Percentiles rank a stretch among this genome's conserved stretches.
Conservation (phyloP, 352 stramenopile genomes). For the Globisporangium irregulare region DNA sequence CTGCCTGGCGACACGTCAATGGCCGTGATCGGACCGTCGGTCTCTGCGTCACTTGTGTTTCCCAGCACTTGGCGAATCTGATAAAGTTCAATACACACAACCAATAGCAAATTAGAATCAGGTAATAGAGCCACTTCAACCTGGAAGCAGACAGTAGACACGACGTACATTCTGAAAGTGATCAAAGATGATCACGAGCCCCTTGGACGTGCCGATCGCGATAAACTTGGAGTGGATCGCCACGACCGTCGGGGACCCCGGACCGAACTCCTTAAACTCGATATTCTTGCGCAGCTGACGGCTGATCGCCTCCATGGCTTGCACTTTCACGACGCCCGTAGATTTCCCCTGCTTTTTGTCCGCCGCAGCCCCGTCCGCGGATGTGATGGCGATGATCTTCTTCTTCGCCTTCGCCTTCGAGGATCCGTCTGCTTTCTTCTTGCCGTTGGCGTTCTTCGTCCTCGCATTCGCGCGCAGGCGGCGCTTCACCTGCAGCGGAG, state of each 20-base stretch:
- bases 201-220: constrained; percentile 93
- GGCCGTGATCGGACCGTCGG: constrained; percentile 78
- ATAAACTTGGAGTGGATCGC: constrained; percentile 97
- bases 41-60: constrained; percentile 73
- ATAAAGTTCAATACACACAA: constrained; percentile 1
- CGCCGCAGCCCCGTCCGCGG: constrained; percentile 24
- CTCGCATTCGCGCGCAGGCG: constrained; percentile 60
- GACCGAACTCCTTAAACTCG: constrained; percentile 89
- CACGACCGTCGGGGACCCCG: constrained; percentile 90
- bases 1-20: constrained; percentile 86
- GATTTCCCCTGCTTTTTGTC: constrained; percentile 45
- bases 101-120: background rate
- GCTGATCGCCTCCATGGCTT: constrained; percentile 89
- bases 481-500: constrained; percentile 79
- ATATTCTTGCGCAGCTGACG: constrained; percentile 90
- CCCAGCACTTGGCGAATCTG: constrained; percentile 87
- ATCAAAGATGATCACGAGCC: constrained; percentile 95
- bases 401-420: constrained; percentile 47
- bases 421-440: constrained; percentile 25
- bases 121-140: background rate
- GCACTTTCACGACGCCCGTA: constrained; percentile 83
- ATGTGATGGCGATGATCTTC: constrained; percentile 27
- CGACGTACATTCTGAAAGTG: constrained; percentile 93
- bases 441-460: constrained; percentile 48
- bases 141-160: background rate